phyloP scores from a whole-genome alignment of 306 rosid species.

The Alnus glutinosa region DNA sequence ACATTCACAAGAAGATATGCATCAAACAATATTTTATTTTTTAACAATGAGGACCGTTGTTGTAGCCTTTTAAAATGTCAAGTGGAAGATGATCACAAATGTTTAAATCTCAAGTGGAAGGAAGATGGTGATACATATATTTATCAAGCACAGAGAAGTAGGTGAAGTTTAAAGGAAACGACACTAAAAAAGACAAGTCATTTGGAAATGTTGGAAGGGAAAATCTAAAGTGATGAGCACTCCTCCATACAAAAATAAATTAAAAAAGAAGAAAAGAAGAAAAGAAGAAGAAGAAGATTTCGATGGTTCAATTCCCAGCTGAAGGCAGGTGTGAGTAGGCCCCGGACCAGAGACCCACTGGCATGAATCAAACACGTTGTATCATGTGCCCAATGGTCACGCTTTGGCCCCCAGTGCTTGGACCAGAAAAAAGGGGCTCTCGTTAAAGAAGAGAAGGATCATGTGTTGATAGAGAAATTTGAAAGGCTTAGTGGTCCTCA shows the following conservation, averaged over 20 bases:
- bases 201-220: not conserved
- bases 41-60: not conserved
- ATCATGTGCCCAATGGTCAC: slow-evolving; percentile 28
- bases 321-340: no score
- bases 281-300: no score
- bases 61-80: no score
- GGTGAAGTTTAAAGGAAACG: not conserved
- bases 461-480: not conserved
- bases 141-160: not conserved
- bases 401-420: not conserved
- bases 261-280: no score
- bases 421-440: not conserved
- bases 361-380: not conserved
- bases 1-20: no score
- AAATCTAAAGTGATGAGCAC: not conserved
- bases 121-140: not conserved
- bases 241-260: not conserved
- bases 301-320: no score
- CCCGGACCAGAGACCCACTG: no score
- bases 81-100: no score
- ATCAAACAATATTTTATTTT: no score
- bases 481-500: no score
- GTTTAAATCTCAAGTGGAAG: slow-evolving; percentile 25
- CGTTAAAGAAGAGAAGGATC: slow-evolving; percentile 24
- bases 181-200: not conserved